Percentiles rank a stretch among this genome's conserved stretches.
Conservation (phyloP, 169 alveolate species). For the Eimeria sp. region DNA sequence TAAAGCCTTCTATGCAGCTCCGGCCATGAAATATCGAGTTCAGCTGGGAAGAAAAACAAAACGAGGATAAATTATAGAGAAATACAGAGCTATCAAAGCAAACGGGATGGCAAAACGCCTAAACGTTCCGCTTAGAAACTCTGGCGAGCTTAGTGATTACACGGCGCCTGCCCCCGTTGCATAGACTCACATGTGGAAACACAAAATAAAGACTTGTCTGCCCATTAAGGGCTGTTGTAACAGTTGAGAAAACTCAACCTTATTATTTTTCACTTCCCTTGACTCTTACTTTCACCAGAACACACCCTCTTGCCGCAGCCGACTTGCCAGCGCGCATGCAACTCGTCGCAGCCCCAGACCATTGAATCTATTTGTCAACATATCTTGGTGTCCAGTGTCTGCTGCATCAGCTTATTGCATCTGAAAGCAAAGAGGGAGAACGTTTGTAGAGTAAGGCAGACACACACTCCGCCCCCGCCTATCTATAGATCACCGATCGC, state of each 20-base stretch:
- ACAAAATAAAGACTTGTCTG: neutral
- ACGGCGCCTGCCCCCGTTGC: neutral
- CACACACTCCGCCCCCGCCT: neutral
- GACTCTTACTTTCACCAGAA: neutral
- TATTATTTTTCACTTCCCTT: neutral
- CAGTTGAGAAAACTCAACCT: neutral
- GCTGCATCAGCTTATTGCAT: neutral
- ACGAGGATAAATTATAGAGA: neutral
- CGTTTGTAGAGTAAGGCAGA: neutral
- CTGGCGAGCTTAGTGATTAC: neutral
- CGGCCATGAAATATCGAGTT: neutral
- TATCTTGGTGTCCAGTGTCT: neutral
- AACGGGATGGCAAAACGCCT: neutral
- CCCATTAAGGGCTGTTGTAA: neutral
- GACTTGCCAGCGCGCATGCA: slow-evolving; percentile 13
- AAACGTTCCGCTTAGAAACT: neutral
- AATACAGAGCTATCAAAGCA: neutral
- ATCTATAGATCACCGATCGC: too few species aligned
- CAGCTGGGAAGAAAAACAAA: neutral
- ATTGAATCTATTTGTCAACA: neutral
- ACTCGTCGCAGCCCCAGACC: slow-evolving; percentile 54
- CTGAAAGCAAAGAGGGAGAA: neutral
- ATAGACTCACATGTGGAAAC: neutral
- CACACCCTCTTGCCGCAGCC: slow-evolving; percentile 44
- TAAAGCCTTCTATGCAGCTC: neutral